Base-by-base conservation (phyloP, 306 rosid genomes). In the Dryas alaskensis region DNA sequence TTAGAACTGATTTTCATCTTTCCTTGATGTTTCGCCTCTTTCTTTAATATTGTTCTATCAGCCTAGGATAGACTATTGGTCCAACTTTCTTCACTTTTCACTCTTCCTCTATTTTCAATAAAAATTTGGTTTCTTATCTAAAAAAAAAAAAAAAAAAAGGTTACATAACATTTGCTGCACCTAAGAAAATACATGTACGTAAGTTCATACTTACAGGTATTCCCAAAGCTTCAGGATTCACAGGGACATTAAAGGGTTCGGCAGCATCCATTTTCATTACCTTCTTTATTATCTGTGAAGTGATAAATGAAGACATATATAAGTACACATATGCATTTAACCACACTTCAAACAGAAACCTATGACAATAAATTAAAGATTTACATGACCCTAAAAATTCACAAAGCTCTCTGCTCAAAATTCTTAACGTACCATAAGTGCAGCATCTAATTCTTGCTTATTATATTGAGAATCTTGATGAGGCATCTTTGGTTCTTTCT, bases 211-310 rank as follows among this genome's bases (percentile, higher is more conserved):
- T 93, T 79, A 93, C 98, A 54, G 98, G 98, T 80, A 94, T 91
- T 81, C 98, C 98, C 19, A 89, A 79, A 77, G 97, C 98, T 73
- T 85, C 87, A 5, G 98, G 98, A 85, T 94, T 88, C 69, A 94
- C 97, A 67, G 97, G 98, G 73, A 86, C 92, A 88, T 94, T 94
- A 76, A 94, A 88, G 69, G 97, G 98, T 49, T 94, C 97, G 16
- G 98, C 92, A 39, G 98, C 95, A 74, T 89, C 98, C 98, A 94
- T 94, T 80, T 89, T 91, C 97, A 91, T 94, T 59, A 94, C 86
- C 89, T 94, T 94, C 86, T 88, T 89, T 77, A 94, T 80, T 58
- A 94, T 81, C 97, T 94, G 78, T 48, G 74, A 67, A 73, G 54
- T 54, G 43, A 67, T 17, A 14, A 67, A 74, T 7, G 53, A 71